Evolutionary conservation across 2,329 filamentous ascomycete species (phyloP), one percentile per base, ranked within the genome.

Genomic region (Ceratocystis cubensis): DNA sequence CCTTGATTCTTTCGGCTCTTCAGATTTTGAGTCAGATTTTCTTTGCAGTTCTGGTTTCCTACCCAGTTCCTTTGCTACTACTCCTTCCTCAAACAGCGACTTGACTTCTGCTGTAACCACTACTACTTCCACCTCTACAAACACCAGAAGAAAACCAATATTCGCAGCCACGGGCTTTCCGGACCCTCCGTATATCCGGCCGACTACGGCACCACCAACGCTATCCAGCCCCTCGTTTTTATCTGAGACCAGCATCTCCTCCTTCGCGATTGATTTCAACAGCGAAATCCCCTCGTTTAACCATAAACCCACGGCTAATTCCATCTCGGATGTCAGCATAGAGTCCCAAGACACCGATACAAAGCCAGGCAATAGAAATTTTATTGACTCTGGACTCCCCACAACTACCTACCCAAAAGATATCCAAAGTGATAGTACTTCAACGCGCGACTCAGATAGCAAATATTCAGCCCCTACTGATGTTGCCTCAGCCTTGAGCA

Each of bases 281-380:
- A 82, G 83, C 72, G 80, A 82, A 67, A 74, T 84, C 44, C 79
- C 81, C 46, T 79, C 79, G 0, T 80, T 84, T 72, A 79, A 82
- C 69, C 76, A 80, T 70, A 77, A 77, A 69, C 75, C 78, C 69
- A 75, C 80, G 53, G 75, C 84, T 71, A 78, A 81, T 70, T 77
- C 78, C 3, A 77, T 76, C 20, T 72, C 82, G 33, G 77, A 75
- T 57, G 28, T 7, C 15, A 30, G 33, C 25, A n/a, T 33, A 59
- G 53, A 30, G 17, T 59, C 28, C 15, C 53, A 25, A n/a, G 53
- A 59, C 28, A 50, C 6, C 46, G n/a, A 50, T n/a, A 33, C 53
- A n/a, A 59, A 37, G 53, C 28, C 13, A 33, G 53, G 17, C 53
- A 63, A 25, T 15, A 63, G 20, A 2, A 46, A 44, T 6, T 3